phyloP scores from a whole-genome alignment of 2,329 filamentous ascomycete species.

The Alternaria sp. region DNA sequence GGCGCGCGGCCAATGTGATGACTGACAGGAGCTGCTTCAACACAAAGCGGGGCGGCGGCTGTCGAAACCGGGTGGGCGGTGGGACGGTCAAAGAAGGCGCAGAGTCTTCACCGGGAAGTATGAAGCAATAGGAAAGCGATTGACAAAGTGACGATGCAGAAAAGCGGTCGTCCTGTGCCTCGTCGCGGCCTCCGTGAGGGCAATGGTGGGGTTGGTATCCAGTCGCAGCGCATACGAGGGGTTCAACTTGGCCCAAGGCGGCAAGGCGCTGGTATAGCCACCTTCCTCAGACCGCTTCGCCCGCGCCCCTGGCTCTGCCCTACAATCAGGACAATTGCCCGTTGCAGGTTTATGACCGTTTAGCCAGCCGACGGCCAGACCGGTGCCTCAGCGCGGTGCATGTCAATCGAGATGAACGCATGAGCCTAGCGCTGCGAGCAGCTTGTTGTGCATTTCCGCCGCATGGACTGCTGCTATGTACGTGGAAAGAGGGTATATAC shows the following conservation, averaged over 20 bases:
- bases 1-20: constrained; percentile 43
- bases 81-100: constrained; percentile 19
- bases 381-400: not conserved
- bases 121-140: constrained; percentile 25
- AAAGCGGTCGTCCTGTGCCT: constrained; percentile 32
- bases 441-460: constrained; percentile 10
- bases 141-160: constrained; percentile 23
- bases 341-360: constrained; percentile 2
- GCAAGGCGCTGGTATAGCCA: constrained; percentile 18
- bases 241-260: constrained; percentile 14
- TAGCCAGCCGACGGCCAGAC: constrained; percentile 6
- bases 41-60: constrained; percentile 32
- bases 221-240: constrained; percentile 22
- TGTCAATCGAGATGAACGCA: not conserved
- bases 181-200: constrained; percentile 25
- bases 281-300: constrained; percentile 29
- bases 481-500: constrained; percentile 18
- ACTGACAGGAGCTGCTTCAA: constrained; percentile 24
- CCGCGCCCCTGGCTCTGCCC: constrained; percentile 19
- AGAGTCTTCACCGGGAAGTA: constrained; percentile 26
- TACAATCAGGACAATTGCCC: constrained; percentile 11
- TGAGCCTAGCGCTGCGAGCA: not conserved
- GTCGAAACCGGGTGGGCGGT: constrained; percentile 28
- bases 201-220: constrained; percentile 24
- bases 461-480: constrained; percentile 7